phyloP scores from a whole-genome alignment of 805 yeast species.

The Candida golubevii region DNA sequence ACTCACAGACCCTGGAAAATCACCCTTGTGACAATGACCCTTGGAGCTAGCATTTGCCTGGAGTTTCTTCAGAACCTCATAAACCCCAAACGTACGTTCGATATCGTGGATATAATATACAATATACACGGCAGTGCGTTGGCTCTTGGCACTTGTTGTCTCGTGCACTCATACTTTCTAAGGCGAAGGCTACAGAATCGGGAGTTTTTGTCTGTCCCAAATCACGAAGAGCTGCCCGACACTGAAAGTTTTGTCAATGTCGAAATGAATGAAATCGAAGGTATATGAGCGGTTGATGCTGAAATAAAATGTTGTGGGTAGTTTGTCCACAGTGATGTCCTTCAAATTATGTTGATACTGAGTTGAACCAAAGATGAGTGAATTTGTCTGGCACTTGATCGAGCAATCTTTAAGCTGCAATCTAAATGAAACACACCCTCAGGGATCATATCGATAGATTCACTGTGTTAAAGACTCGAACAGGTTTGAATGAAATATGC shows the following conservation, averaged over 20 bases:
- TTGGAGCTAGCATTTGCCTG: conserved; percentile 45
- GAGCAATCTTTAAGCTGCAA: too few relatives aligned
- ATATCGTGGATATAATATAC: conserved; percentile 40
- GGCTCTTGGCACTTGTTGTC: conserved; percentile 20
- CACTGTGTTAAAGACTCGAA: too few relatives aligned
- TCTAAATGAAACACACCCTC: too few relatives aligned
- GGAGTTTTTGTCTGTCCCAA: neutral
- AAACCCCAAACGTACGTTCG: conserved; percentile 47
- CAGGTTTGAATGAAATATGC: too few relatives aligned
- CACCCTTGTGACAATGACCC: conserved; percentile 41
- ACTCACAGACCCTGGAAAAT: conserved; percentile 19
- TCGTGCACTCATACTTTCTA: conserved; percentile 1
- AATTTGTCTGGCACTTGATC: too few relatives aligned
- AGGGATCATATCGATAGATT: too few relatives aligned
- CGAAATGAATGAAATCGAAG: conserved; percentile 17
- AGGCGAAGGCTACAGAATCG: conserved; percentile 1
- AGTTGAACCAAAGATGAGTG: too few relatives aligned
- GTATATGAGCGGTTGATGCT: neutral
- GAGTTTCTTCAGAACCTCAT: conserved; percentile 47
- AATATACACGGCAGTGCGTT: conserved; percentile 31
- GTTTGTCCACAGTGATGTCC: too few relatives aligned
- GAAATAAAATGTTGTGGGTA: too few relatives aligned
- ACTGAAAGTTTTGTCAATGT: conserved; percentile 21
- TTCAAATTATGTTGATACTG: too few relatives aligned
- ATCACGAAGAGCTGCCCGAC: conserved; percentile 5